A percentile compares a stretch with the other conserved stretches of the same genome.
phyloP scores from a whole-genome alignment of 306 rosid species.

The Citrullus amarus region DNA sequence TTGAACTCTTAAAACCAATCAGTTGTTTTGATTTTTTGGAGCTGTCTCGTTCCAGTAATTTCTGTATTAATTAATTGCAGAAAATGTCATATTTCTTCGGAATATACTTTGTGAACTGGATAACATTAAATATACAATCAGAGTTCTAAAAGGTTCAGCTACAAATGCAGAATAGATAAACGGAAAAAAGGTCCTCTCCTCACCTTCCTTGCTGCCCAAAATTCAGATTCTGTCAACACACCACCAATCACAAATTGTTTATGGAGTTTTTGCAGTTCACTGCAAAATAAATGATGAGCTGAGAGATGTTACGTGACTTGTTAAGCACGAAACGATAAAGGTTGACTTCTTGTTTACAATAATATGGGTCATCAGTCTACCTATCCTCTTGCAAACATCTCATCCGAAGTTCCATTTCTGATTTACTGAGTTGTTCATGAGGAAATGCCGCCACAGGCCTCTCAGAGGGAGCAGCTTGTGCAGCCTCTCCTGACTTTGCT shows the following conservation, averaged over 20 bases:
- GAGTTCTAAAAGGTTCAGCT: not conserved
- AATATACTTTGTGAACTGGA: constrained; percentile 3
- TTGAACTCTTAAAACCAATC: constrained; percentile 81
- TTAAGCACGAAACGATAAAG: not conserved
- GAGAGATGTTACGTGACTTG: not conserved
- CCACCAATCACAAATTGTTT: constrained; percentile 73
- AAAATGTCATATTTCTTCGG: constrained; percentile 9
- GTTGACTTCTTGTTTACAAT: not conserved
- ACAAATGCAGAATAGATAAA: constrained; percentile 12
- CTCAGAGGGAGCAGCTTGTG: constrained; percentile 28
- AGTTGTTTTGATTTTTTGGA: constrained; percentile 58
- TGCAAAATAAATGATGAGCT: constrained; percentile 21
- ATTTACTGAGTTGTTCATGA: constrained; percentile 62
- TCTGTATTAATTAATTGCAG: constrained; percentile 25
- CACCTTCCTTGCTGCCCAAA: constrained; percentile 96
- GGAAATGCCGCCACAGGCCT: constrained; percentile 11
- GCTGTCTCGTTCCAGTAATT: constrained; percentile 64
- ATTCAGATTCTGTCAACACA: constrained; percentile 88
- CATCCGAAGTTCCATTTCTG: constrained; percentile 69
- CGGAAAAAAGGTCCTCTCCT: not conserved
- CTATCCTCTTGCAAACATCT: constrained; percentile 78
- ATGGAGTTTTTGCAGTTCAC: constrained; percentile 85
- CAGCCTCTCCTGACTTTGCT: constrained; percentile 44
- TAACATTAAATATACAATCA: not conserved
- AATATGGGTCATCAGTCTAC: constrained; percentile 21